Conservation (phyloP, 192 early-diverging fungal genomes). For the Hyaloraphidium curvatum region DNA sequence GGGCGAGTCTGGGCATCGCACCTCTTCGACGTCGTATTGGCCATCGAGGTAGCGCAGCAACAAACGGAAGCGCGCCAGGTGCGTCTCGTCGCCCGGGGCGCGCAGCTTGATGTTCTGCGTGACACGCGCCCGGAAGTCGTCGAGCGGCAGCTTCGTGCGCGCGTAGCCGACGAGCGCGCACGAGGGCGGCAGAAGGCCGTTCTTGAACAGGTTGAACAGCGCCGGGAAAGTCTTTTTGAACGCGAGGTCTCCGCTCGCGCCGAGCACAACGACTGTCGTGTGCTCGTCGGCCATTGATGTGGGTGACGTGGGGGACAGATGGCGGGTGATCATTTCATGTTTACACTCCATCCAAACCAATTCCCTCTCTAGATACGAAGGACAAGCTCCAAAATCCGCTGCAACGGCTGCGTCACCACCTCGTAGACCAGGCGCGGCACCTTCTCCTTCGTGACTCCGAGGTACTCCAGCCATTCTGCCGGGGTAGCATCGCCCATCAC, state of each 20-base stretch:
- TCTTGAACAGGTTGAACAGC: slow-evolving; percentile 80
- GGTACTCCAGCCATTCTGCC: neutral
- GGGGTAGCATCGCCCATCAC: neutral
- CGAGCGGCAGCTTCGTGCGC: slow-evolving; percentile 51
- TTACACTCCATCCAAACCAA: too few relatives aligned
- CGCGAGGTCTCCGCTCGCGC: slow-evolving; percentile 60
- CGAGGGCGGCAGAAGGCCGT: slow-evolving; percentile 54
- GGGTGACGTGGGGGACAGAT: too few relatives aligned
- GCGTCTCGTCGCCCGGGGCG: slow-evolving; percentile 31
- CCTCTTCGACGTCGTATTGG: slow-evolving; percentile 56
- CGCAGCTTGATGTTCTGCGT: slow-evolving; percentile 43
- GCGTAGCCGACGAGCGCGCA: slow-evolving; percentile 80
- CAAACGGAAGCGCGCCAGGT: slow-evolving; percentile 39
- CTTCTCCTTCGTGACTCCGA: neutral
- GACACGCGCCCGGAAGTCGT: slow-evolving; percentile 57
- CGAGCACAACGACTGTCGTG: too few relatives aligned
- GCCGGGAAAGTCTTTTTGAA: slow-evolving; percentile 98
- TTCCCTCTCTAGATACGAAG: too few relatives aligned
- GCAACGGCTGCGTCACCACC: neutral
- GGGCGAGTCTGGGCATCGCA: neutral
- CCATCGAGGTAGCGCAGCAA: slow-evolving; percentile 61
- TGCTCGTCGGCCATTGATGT: too few relatives aligned
- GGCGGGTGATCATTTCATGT: too few relatives aligned
- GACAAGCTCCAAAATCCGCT: too few relatives aligned
- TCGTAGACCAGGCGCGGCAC: neutral